A percentile compares a stretch with the other conserved stretches of the same genome.
phyloP scores from a whole-genome alignment of 257 asterid genomes.

The Scutellaria baicalensis region DNA sequence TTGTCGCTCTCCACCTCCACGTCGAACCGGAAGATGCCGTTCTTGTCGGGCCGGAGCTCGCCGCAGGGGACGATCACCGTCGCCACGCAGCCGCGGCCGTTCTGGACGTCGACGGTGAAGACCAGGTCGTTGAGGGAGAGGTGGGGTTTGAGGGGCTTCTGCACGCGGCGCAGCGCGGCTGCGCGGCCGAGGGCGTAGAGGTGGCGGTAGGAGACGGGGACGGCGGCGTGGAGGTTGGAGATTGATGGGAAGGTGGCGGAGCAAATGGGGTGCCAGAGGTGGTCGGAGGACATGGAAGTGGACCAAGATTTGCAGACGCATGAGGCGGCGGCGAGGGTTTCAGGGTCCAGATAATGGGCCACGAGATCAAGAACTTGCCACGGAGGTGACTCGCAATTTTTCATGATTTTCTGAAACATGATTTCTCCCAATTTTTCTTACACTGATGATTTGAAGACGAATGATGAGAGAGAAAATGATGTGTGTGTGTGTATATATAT shows the following conservation, averaged over 20 bases:
- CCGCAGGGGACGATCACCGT: conserved; percentile 24
- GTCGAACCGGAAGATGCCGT: conserved; percentile 51
- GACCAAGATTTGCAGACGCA: conserved; percentile 76
- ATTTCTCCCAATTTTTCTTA: too few relatives aligned
- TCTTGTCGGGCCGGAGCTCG: conserved; percentile 19
- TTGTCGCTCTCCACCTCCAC: conserved; percentile 14
- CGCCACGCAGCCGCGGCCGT: conserved; percentile 10
- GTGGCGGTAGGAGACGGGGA: conserved; percentile 30
- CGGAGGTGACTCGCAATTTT: conserved; percentile 27
- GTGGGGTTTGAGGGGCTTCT: conserved; percentile 36
- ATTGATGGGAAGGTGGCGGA: conserved; percentile 54
- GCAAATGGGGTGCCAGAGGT: conserved; percentile 72
- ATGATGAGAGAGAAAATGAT: neutral
- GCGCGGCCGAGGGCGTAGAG: conserved; percentile 51
- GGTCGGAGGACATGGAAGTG: conserved; percentile 52
- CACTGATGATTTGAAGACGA: neutral
- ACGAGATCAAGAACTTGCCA: conserved; percentile 65
- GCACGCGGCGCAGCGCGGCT: conserved; percentile 40
- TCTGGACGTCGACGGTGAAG: conserved; percentile 45
- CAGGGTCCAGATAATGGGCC: conserved; percentile 51
- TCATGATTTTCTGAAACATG: neutral
- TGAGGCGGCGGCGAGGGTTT: conserved; percentile 49
- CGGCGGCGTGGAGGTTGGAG: conserved; percentile 37
- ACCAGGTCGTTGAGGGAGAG: conserved; percentile 31
- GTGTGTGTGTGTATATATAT: neutral